phyloP scores from a whole-genome alignment of 805 yeast species.

The Yarrowia sp. region DNA sequence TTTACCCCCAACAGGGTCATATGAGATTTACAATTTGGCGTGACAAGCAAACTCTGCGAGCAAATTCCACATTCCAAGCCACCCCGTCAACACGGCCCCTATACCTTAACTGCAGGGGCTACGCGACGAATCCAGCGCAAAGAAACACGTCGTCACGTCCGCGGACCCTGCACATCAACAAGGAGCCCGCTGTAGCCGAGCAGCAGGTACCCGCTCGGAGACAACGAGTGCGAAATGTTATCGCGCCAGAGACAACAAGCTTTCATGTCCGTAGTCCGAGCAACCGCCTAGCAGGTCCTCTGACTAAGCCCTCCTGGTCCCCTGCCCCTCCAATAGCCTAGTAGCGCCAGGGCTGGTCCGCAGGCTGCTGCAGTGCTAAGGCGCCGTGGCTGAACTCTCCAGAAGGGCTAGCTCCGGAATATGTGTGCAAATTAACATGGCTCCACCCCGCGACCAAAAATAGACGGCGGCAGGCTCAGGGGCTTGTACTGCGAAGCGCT shows the following conservation, averaged over 20 bases:
- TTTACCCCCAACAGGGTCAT: neutral
- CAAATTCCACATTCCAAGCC: constrained; percentile 1
- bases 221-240: no score
- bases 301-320: neutral
- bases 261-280: no score
- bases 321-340: no score
- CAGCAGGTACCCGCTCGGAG: constrained; percentile 23
- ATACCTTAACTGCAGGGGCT: neutral
- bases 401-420: constrained; percentile 8
- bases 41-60: constrained; percentile 1
- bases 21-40: neutral
- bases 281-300: no score
- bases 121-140: neutral
- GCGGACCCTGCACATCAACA: constrained; percentile 2
- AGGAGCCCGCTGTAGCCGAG: neutral
- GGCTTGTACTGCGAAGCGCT: constrained; percentile 12
- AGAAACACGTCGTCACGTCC: neutral
- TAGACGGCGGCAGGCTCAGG: neutral
- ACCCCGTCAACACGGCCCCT: constrained; percentile 7
- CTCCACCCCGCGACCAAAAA: neutral
- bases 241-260: no score
- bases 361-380: no score
- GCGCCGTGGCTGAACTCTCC: neutral
- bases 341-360: no score
- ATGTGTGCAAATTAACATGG: constrained; percentile 1